Conservation (phyloP, 176 grass and related monocot species). For the Avena atlantica region DNA sequence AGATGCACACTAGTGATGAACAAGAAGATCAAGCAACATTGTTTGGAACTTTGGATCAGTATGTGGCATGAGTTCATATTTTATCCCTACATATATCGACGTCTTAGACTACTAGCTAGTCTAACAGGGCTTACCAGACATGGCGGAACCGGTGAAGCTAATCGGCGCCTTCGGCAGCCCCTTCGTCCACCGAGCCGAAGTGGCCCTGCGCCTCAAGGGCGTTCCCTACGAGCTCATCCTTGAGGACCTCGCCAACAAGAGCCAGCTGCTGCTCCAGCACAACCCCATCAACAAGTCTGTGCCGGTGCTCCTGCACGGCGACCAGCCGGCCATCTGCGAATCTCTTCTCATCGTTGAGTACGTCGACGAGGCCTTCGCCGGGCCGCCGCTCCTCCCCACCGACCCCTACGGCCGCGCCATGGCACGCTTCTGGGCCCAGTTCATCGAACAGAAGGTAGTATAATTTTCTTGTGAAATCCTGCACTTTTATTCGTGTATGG, state of each 20-base stretch:
- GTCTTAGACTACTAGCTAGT: not conserved
- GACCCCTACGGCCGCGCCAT: slow-evolving; percentile 5
- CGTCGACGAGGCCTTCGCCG: slow-evolving; percentile 43
- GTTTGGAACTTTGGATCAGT: no score
- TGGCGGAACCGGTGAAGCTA: not conserved
- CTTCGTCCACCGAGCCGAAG: slow-evolving; percentile 6
- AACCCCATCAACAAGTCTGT: slow-evolving; percentile 46
- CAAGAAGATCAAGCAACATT: no score
- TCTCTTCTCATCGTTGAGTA: slow-evolving; percentile 45
- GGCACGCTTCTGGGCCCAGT: slow-evolving; percentile 9
- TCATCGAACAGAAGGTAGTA: slow-evolving; percentile 17
- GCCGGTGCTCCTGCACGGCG: slow-evolving; percentile 45
- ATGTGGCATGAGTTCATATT: no score
- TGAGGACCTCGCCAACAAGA: slow-evolving; percentile 49
- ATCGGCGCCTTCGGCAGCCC: not conserved
- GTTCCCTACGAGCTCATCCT: slow-evolving; percentile 17
- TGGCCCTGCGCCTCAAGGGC: not conserved
- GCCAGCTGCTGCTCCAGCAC: slow-evolving; percentile 39
- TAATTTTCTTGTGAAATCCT: no score
- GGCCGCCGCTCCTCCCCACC: not conserved
- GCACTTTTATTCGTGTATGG: no score
- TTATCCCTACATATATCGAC: not conserved
- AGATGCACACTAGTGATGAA: not conserved
- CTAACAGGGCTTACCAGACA: not conserved
- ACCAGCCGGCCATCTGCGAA: not conserved